phyloP scores from a whole-genome alignment of 2,329 filamentous ascomycete species.

The Trichothecium roseum region DNA sequence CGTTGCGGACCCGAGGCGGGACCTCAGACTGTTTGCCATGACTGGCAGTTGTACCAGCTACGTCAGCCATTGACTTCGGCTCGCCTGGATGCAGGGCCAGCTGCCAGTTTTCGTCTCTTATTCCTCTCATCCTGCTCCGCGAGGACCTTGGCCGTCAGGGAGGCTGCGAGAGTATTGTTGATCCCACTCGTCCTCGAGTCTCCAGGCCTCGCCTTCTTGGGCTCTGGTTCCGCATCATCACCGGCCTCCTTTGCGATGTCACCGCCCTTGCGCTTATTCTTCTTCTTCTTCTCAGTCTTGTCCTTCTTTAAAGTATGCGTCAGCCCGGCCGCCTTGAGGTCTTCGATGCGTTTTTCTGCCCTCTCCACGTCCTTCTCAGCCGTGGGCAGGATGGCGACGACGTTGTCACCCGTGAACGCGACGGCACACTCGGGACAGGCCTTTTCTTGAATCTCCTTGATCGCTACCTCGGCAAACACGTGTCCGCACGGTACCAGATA shows the following conservation, averaged over 20 bases:
- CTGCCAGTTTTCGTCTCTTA: slow-evolving; percentile 61
- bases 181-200: slow-evolving; percentile 48
- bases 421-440: slow-evolving; percentile 65
- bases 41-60: neutral
- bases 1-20: neutral
- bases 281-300: slow-evolving; percentile 54
- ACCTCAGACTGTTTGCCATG: neutral
- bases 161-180: slow-evolving; percentile 80
- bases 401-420: slow-evolving; percentile 59
- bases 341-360: slow-evolving; percentile 55
- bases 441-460: slow-evolving; percentile 65
- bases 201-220: slow-evolving; percentile 10
- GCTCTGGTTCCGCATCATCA: slow-evolving; percentile 39
- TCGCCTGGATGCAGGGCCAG: slow-evolving; percentile 7
- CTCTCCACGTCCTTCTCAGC: slow-evolving; percentile 59
- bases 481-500: slow-evolving; percentile 94
- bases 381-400: slow-evolving; percentile 73
- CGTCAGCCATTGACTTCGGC: slow-evolving; percentile 10
- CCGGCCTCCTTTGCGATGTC: slow-evolving; percentile 20
- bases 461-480: slow-evolving; percentile 78
- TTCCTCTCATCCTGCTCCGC: slow-evolving; percentile 77
- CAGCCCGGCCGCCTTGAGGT: slow-evolving; percentile 60
- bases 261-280: slow-evolving; percentile 47
- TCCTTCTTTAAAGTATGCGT: slow-evolving; percentile 86
- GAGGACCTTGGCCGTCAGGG: slow-evolving; percentile 74